Evolutionary conservation across 2,329 filamentous ascomycete genomes (phyloP), one percentile per base, ranked within the genome.

Genomic region (Botrytis paeoniae): DNA sequence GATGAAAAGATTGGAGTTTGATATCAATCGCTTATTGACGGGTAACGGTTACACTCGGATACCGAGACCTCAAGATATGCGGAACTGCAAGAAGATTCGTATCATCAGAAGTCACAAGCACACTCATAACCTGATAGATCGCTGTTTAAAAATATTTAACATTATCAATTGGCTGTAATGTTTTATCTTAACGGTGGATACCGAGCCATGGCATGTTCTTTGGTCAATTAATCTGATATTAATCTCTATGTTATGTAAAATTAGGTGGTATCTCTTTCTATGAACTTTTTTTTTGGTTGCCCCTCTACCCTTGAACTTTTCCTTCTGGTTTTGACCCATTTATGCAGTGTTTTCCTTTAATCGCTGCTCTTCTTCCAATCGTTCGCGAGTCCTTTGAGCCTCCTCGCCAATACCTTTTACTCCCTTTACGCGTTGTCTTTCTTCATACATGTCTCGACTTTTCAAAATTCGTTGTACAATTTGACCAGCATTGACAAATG

Each of bases 381-480:
- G 81, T 83, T 94, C 91, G 74, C 89, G 85, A 77, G 87, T 82
- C 74, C 87, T 86, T 60, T 89, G 87, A 20, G 89, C 87, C 48
- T 88, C 89, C 82, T 98, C 96, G 0, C 89, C 88, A 65, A 91
- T 87, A 0, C 91, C 91, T 85, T 99, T 99, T 77, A 94, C 88
- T 18, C 95, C 92, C 85, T 99, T 99, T 77, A 92, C 90, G 70
- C 93, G 87, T 85, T 99, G 96, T 74, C 96, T 87, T 79, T 94
- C 96, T 84, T 98, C 95, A 82, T 98, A 99, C 80, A 93, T 88
- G 74, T 92, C 91, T 48, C 95, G 87, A 79, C 93, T 95, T 82
- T 91, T 92, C 86, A 98, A 86, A 80, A 99, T 99, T 45, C 96
- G 87, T 77, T 92, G 89, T 65, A 99, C 95, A 78, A 99, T 98